Evolutionary conservation across 2,329 filamentous ascomycete species (phyloP).

Genomic region (Ophiostoma montium): DNA sequence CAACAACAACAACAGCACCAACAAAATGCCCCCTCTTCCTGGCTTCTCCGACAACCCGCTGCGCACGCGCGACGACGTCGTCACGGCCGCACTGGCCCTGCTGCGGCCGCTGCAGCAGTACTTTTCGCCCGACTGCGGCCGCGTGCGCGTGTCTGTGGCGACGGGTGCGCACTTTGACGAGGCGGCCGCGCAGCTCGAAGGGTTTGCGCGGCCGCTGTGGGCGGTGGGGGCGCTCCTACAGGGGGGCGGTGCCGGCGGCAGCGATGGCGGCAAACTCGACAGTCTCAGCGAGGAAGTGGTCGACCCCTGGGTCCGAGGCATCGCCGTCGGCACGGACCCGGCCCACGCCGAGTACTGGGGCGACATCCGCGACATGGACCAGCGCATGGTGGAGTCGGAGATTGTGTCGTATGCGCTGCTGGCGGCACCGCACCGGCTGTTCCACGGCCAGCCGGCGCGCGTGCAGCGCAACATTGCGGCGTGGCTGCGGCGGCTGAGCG

Average conservation of each 20-base stretch:
- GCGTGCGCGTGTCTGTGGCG: slow-evolving; percentile 23
- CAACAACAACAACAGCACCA: background rate
- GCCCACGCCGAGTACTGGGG: slow-evolving; percentile 31
- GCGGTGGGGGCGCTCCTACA: slow-evolving; percentile 10
- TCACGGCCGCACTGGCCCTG: slow-evolving; percentile 22
- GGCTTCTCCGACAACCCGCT: slow-evolving; percentile 30
- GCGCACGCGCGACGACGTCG: slow-evolving; percentile 21
- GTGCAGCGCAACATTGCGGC: slow-evolving; percentile 19
- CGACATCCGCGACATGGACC: slow-evolving; percentile 28
- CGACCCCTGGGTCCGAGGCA: slow-evolving; percentile 20
- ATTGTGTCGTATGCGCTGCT: slow-evolving; percentile 35
- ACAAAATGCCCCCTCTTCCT: slow-evolving; percentile 15
- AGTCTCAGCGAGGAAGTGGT: background rate
- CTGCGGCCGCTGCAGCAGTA: slow-evolving; percentile 21
- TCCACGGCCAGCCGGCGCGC: slow-evolving; percentile 15
- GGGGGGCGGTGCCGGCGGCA: no score
- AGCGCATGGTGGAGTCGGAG: slow-evolving; percentile 41
- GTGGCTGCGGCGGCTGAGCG: slow-evolving; percentile 12
- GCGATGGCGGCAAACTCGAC: background rate
- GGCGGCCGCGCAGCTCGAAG: slow-evolving; percentile 29
- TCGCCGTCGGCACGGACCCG: slow-evolving; percentile 22
- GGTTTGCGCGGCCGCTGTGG: slow-evolving; percentile 27
- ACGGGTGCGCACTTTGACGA: slow-evolving; percentile 31
- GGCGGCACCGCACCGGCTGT: slow-evolving; percentile 25
- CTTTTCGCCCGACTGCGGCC: slow-evolving; percentile 21